A percentile compares a stretch with the other conserved stretches of the same genome.
Conservation (phyloP, 129 eudicot species). For the Flaveria bidentis region DNA sequence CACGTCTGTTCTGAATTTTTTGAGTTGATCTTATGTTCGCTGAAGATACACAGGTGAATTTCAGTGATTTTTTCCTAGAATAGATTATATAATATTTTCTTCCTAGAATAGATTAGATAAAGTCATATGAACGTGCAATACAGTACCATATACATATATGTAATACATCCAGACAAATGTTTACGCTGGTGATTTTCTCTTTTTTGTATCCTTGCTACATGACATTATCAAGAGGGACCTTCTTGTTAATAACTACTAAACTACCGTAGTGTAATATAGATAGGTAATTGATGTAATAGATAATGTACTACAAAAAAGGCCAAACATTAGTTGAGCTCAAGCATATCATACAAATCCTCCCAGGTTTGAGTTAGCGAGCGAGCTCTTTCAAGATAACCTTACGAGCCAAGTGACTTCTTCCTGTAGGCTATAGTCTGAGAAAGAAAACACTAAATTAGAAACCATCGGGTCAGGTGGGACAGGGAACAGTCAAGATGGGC, state of each 20-base stretch:
- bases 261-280: conserved; percentile 1
- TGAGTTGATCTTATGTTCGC: background rate
- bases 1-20: background rate
- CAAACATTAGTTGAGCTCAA: conserved; percentile 19
- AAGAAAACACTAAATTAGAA: conserved; percentile 1
- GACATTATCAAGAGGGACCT: background rate
- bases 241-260: background rate
- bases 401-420: conserved; percentile 11
- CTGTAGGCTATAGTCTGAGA: conserved; percentile 19
- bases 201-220: background rate
- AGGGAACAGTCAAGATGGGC: no score
- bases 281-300: background rate
- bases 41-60: background rate
- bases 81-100: background rate
- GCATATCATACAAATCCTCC: conserved; percentile 1
- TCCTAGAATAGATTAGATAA: no score
- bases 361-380: no score
- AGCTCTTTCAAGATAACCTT: background rate
- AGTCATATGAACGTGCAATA: no score
- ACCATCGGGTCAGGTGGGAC: background rate
- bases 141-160: no score
- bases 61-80: background rate
- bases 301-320: conserved; percentile 5
- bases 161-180: background rate
- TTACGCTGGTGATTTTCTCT: background rate